Base-by-base conservation (phyloP, 1,139 yeast genomes). In the Candida pseudoviswanathii region DNA sequence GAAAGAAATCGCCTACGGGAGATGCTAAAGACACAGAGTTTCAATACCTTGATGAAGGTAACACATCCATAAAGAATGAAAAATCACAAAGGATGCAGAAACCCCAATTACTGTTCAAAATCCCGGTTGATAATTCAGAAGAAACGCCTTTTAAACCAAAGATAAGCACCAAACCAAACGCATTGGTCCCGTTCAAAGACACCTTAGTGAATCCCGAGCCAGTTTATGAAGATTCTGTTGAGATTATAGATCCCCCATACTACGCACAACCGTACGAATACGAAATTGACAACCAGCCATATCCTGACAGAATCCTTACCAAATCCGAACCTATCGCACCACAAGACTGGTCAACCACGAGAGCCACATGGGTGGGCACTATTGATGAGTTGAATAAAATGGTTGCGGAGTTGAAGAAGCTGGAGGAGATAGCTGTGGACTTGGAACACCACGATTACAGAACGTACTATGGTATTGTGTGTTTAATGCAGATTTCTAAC, bases 401-500 rank as follows among this genome's bases (percentile, higher is more conserved):
- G 87, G 59, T 90, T 1, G 61, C 68, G 0, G 79, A 75, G 9
- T 73, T 95, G 46, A 65, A 67, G 44, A 60, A 64, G 1, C 77
- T 77, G 53, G 67, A 74, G 1, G 96, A 84, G 54, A 81, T 95
- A 40, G 99, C 99, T 0, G 86, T 95, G n/a, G 99, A 95, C 75
- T 79, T 95, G 56, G 99, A 95, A 64, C 99, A 95, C 67, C 99
- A 95, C 63, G 98, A 92, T 61, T 88, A 81, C 64, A 78, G 98
- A 66, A 79, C 97, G 0, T 95, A 89, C 60, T 85, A 86, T 58
- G 99, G 99, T 44, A 72, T 95, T 45, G 96, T 92, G 1, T 91
- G 95, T 66, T 73, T 95, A 47, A 90, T 95, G 97, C 99, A 95
- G 68, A 85, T 95, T 21, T 87, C 96, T 47, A 85, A 86, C 44